These are phyloP conservation scores for Chloranthus sessilifolius DNA, from an alignment of 164 flowering plant genomes.

Conservation along the genomic window DNA sequence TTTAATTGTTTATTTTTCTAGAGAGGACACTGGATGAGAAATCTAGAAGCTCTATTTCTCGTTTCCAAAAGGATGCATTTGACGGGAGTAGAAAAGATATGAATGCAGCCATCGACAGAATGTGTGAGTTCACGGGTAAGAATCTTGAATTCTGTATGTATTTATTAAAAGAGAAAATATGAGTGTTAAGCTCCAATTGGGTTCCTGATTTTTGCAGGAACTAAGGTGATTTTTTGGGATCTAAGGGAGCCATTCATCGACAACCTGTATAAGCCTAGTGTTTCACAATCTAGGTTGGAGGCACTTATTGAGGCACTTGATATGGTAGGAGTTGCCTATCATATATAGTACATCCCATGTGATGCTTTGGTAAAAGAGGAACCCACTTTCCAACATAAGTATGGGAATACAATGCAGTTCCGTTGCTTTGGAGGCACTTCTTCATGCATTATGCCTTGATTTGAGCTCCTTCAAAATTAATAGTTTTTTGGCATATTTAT, in stretches of 20 bases:
- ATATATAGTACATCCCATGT: neutral
- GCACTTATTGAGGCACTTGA: slow-evolving; percentile 82
- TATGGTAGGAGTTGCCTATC: slow-evolving; percentile 38
- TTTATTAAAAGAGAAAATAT: neutral
- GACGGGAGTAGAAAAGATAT: slow-evolving; percentile 88
- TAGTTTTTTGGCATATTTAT: no score
- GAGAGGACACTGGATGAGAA: slow-evolving; percentile 38
- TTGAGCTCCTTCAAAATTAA: no score
- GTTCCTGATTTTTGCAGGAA: slow-evolving; percentile 47
- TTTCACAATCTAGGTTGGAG: slow-evolving; percentile 80
- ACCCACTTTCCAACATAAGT: no score
- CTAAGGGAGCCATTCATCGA: slow-evolving; percentile 83
- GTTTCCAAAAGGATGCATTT: slow-evolving; percentile 51
- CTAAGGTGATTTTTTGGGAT: slow-evolving; percentile 91
- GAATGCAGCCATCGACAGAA: slow-evolving; percentile 85
- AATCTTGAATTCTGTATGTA: neutral
- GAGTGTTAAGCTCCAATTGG: neutral
- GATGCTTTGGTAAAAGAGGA: no score
- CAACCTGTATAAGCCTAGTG: slow-evolving; percentile 72
- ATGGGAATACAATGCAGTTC: no score
- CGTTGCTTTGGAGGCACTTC: no score
- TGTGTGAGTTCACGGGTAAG: slow-evolving; percentile 89
- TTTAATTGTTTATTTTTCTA: slow-evolving; percentile 4
- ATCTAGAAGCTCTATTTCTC: slow-evolving; percentile 34
- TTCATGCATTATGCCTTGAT: no score